A percentile compares a stretch with the other conserved stretches of the same genome.
These are phyloP conservation scores for Phytophthora pluvialis DNA, from an alignment of 352 stramenopile species.

Conservation along the genomic window DNA sequence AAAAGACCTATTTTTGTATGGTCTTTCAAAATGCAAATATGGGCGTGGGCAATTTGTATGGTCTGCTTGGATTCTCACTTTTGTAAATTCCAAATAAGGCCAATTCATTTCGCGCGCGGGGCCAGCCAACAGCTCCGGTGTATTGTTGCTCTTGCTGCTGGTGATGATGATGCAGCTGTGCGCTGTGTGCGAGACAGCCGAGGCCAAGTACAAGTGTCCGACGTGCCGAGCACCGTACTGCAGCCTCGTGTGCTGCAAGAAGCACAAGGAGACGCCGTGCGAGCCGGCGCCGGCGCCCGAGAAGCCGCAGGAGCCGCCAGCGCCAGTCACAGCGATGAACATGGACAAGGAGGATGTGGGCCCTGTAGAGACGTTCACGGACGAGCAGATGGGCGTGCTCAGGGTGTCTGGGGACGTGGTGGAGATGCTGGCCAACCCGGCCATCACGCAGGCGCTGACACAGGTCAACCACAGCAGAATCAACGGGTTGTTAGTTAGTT, in stretches of 20 bases:
- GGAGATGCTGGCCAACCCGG: slow-evolving; percentile 54
- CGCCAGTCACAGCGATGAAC: slow-evolving; percentile 17
- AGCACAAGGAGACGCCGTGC: slow-evolving; percentile 77
- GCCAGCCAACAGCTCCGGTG: slow-evolving; percentile 1
- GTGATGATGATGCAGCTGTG: slow-evolving; percentile 58
- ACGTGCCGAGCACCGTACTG: slow-evolving; percentile 76
- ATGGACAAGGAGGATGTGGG: slow-evolving; percentile 48
- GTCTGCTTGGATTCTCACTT: slow-evolving; percentile 19
- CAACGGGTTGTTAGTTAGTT: not conserved
- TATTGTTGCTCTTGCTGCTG: slow-evolving; percentile 15
- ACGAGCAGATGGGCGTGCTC: slow-evolving; percentile 58
- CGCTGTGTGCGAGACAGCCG: slow-evolving; percentile 50
- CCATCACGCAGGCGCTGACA: slow-evolving; percentile 51
- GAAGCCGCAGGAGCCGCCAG: slow-evolving; percentile 18
- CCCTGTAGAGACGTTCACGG: slow-evolving; percentile 48
- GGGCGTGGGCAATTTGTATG: not conserved
- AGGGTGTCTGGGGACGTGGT: slow-evolving; percentile 41
- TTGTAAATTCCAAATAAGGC: slow-evolving; percentile 6
- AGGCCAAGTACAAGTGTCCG: slow-evolving; percentile 89
- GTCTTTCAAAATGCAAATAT: not conserved
- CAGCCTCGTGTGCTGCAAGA: slow-evolving; percentile 80
- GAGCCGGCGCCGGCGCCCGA: slow-evolving; percentile 20
- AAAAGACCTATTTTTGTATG: slow-evolving; percentile 5
- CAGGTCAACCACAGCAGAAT: slow-evolving; percentile 41
- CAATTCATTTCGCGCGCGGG: not conserved